phyloP scores from a whole-genome alignment of 257 asterid genomes.

The Phtheirospermum japonicum region DNA sequence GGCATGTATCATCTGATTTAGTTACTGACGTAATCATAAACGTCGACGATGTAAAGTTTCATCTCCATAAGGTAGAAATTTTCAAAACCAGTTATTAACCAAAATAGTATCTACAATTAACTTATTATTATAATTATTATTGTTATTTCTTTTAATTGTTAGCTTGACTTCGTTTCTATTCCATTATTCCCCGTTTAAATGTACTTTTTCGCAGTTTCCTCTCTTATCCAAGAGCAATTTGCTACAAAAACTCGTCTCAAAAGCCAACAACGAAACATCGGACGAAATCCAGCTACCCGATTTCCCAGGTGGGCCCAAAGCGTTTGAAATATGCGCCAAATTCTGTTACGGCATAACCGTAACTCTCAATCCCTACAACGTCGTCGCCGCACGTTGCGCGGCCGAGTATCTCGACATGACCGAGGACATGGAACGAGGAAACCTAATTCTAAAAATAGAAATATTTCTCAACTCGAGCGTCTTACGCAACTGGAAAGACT shows the following conservation, averaged over 20 bases:
- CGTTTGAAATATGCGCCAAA: slow-evolving; percentile 86
- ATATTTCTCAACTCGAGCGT: slow-evolving; percentile 82
- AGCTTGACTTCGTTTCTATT: background rate
- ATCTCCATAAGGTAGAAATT: slow-evolving; percentile 84
- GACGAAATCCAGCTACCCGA: slow-evolving; percentile 55
- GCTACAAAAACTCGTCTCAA: slow-evolving; percentile 58
- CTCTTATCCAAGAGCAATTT: slow-evolving; percentile 82
- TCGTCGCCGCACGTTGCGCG: slow-evolving; percentile 85
- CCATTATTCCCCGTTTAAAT: background rate
- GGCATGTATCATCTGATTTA: slow-evolving; percentile 70
- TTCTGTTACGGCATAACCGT: slow-evolving; percentile 88
- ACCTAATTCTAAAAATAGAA: slow-evolving; percentile 71
- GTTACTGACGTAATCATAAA: slow-evolving; percentile 61
- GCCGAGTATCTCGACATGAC: slow-evolving; percentile 92
- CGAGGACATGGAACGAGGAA: slow-evolving; percentile 77
- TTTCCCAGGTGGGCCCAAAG: slow-evolving; percentile 92
- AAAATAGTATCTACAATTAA: background rate
- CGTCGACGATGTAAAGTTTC: slow-evolving; percentile 63
- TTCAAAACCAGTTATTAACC: background rate
- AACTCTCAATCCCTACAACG: slow-evolving; percentile 81
- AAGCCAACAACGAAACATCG: slow-evolving; percentile 39
- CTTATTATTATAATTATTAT: background rate
- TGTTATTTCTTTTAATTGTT: background rate
- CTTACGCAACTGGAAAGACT: slow-evolving; percentile 85
- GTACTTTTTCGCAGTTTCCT: slow-evolving; percentile 60